Percentiles rank a stretch among this genome's conserved stretches.
Evolutionary conservation across 2,329 filamentous ascomycete species (phyloP).

Genomic region (Phialocephala sp.): DNA sequence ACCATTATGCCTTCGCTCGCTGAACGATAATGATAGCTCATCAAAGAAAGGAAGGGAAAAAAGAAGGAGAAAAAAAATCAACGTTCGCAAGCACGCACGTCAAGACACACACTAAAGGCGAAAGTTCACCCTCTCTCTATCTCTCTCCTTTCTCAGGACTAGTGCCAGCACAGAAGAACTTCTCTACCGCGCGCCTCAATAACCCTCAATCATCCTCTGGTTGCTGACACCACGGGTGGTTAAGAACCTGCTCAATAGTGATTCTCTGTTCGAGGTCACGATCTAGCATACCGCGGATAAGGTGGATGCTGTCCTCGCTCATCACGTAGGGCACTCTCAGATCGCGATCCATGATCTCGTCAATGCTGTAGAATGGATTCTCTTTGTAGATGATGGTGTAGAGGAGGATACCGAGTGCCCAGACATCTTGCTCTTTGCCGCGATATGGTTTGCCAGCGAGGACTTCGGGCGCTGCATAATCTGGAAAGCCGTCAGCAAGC

Average conservation of each 20-base stretch:
- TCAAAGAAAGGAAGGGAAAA: not conserved
- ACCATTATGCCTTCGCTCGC: not conserved
- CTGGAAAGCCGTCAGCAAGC: slow-evolving; percentile 52
- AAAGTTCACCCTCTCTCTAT: not conserved
- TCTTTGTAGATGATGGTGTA: slow-evolving; percentile 99
- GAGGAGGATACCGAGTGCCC: slow-evolving; percentile 93
- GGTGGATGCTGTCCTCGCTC: slow-evolving; percentile 90
- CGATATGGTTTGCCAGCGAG: slow-evolving; percentile 89
- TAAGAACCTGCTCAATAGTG: slow-evolving; percentile 85
- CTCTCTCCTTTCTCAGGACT: not conserved
- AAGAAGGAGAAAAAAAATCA: slow-evolving; percentile 10
- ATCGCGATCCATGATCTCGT: slow-evolving; percentile 98
- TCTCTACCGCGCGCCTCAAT: slow-evolving; percentile 24
- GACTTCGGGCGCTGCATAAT: slow-evolving; percentile 98
- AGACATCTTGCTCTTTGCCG: slow-evolving; percentile 97
- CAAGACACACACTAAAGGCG: slow-evolving; percentile 1
- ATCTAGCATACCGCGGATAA: slow-evolving; percentile 91
- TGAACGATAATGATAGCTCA: slow-evolving; percentile 7
- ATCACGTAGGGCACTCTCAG: slow-evolving; percentile 86
- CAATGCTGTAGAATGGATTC: slow-evolving; percentile 98
- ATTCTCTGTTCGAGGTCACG: slow-evolving; percentile 83
- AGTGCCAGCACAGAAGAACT: slow-evolving; percentile 10
- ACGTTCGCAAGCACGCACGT: slow-evolving; percentile 4
- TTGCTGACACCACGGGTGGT: slow-evolving; percentile 75
- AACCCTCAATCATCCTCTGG: slow-evolving; percentile 37